Percentiles rank a stretch among this genome's conserved stretches.
Conservation (phyloP, 495 filamentous ascomycete genomes). For the Cercophora samala region DNA sequence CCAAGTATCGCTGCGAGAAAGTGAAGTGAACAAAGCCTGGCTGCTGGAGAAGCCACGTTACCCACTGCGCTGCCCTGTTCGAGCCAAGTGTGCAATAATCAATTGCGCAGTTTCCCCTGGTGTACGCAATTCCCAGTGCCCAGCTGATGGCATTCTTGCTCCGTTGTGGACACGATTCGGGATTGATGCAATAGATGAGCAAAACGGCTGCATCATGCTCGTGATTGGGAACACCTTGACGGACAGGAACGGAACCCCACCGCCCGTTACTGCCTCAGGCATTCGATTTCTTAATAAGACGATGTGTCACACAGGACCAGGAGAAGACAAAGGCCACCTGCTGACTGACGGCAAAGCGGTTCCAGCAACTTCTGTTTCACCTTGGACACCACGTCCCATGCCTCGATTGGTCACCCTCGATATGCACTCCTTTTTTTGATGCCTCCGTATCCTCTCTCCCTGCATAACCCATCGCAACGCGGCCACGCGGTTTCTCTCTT, state of each 20-base stretch:
- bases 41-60: constrained; percentile 29
- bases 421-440: constrained; percentile 28
- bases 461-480: constrained; percentile 10
- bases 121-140: constrained; percentile 1
- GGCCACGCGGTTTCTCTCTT: constrained; percentile 6
- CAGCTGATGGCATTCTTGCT: constrained; percentile 2
- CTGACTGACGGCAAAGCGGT: constrained; percentile 10
- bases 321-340: neutral
- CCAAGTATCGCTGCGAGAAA: constrained; percentile 1
- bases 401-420: constrained; percentile 19
- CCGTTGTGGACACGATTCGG: constrained; percentile 12
- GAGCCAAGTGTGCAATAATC: constrained; percentile 22
- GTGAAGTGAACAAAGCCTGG: neutral
- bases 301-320: neutral
- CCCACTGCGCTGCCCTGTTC: constrained; percentile 14
- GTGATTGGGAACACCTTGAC: constrained; percentile 14
- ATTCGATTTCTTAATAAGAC: neutral
- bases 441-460: constrained; percentile 6
- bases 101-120: constrained; percentile 2
- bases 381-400: constrained; percentile 7
- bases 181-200: constrained; percentile 15
- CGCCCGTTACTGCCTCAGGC: constrained; percentile 12
- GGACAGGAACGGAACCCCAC: constrained; percentile 6
- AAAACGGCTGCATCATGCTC: constrained; percentile 10
- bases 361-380: constrained; percentile 31